A percentile compares a stretch with the other conserved stretches of the same genome.
These are phyloP conservation scores for Plasmodium gonderi DNA, from an alignment of 169 alveolate genomes.

Conservation along the genomic window DNA sequence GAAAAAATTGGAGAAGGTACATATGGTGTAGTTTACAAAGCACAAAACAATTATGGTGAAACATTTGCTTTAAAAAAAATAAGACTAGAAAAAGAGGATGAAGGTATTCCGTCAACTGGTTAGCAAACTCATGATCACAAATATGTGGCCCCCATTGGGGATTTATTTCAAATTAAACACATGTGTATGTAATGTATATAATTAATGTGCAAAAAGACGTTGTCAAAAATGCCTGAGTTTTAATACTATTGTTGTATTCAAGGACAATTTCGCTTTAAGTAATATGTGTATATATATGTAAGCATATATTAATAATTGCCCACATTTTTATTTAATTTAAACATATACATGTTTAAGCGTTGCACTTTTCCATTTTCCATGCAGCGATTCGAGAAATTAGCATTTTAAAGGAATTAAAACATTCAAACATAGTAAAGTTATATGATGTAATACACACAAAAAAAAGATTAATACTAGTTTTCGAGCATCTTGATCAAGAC, in stretches of 20 bases:
- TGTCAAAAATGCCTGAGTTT: no score
- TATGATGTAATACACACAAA: slow-evolving; percentile 98
- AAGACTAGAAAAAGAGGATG: slow-evolving; percentile 99
- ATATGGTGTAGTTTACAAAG: slow-evolving; percentile 98
- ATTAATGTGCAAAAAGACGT: no score
- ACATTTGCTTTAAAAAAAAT: slow-evolving; percentile 97
- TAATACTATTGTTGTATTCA: neutral
- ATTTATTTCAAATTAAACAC: neutral
- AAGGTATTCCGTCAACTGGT: slow-evolving; percentile 95
- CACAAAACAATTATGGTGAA: slow-evolving; percentile 92
- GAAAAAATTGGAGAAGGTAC: slow-evolving; percentile 99
- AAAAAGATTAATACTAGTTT: slow-evolving; percentile 96
- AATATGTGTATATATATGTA: neutral
- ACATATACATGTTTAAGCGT: slow-evolving; percentile 22
- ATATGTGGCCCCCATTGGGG: neutral
- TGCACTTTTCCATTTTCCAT: slow-evolving; percentile 81
- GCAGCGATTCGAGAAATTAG: slow-evolving; percentile 98
- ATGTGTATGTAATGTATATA: no score
- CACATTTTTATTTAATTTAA: neutral
- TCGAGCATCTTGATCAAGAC: slow-evolving; percentile 98
- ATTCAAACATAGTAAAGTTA: slow-evolving; percentile 98
- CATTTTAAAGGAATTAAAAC: slow-evolving; percentile 97
- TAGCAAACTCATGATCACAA: neutral
- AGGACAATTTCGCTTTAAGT: neutral
- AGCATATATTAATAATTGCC: neutral